These are phyloP conservation scores for Chrysanthemum lavandulifolium DNA, from an alignment of 129 eudicot species.

Conservation along the genomic window DNA sequence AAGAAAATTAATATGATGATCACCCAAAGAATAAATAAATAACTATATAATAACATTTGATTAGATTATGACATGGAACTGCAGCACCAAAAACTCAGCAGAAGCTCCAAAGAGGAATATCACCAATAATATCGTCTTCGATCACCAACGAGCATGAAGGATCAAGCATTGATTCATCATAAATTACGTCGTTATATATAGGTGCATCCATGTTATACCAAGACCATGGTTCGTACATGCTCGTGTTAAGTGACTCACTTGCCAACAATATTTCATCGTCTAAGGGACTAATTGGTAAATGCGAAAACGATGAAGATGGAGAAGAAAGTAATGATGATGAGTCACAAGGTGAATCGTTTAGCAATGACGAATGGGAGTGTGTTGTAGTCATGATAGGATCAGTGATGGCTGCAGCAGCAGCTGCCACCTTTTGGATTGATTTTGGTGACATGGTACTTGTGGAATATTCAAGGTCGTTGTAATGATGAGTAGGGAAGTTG, in stretches of 20 bases:
- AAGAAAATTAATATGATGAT: constrained; percentile 23
- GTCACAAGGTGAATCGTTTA: background rate
- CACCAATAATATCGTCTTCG: constrained; percentile 51
- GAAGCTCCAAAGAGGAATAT: constrained; percentile 82
- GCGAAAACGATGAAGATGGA: constrained; percentile 18
- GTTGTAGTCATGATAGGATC: constrained; percentile 2
- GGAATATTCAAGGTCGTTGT: constrained; percentile 23
- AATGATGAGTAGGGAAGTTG: constrained; percentile 58
- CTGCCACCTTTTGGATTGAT: constrained; percentile 80
- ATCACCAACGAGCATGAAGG: constrained; percentile 32
- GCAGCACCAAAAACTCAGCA: constrained; percentile 44
- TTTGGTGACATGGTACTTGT: constrained; percentile 62
- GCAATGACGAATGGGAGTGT: background rate
- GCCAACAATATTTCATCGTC: constrained; percentile 35
- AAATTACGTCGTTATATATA: constrained; percentile 47
- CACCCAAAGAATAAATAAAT: constrained; percentile 32
- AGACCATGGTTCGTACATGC: constrained; percentile 29
- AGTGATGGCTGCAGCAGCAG: constrained; percentile 53
- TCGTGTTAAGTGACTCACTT: constrained; percentile 8
- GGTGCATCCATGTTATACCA: constrained; percentile 74
- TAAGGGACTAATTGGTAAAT: constrained; percentile 17
- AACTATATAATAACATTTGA: constrained; percentile 7
- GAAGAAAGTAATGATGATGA: constrained; percentile 22
- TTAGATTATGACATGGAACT: constrained; percentile 18
- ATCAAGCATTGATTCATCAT: constrained; percentile 50